These are phyloP conservation scores for Cucumis hystrix DNA, from an alignment of 306 rosid species.

Conservation along the genomic window DNA sequence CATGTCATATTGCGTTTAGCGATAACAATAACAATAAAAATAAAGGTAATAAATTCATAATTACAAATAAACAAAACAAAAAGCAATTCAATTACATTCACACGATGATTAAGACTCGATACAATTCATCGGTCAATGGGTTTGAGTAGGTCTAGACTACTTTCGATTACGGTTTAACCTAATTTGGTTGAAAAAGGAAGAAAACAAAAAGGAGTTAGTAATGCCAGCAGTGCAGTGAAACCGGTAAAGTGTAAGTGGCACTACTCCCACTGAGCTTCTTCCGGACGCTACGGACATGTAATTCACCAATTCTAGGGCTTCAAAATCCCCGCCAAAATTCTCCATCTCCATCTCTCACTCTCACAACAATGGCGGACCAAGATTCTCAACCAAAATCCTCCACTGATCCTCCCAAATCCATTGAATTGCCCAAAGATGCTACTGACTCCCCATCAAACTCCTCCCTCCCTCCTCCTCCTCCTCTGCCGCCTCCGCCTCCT, in stretches of 20 bases:
- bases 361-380: constrained; percentile 18
- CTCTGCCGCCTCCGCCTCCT: not conserved
- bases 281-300: not conserved
- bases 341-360: not conserved
- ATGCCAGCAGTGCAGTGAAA: not conserved
- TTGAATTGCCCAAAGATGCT: not conserved
- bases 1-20: too few species aligned
- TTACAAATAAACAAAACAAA: too few species aligned
- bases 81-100: too few species aligned
- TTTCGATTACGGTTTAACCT: too few species aligned
- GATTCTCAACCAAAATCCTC: constrained; percentile 6
- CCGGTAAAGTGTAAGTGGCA: not conserved
- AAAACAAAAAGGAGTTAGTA: too few species aligned
- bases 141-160: too few species aligned
- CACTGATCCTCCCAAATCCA: not conserved
- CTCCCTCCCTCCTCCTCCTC: not conserved
- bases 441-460: not conserved
- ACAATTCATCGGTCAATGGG: too few species aligned
- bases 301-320: constrained; percentile 34
- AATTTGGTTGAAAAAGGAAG: too few species aligned
- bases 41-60: too few species aligned
- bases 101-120: too few species aligned
- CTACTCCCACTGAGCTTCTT: not conserved
- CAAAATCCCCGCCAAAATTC: constrained; percentile 29
- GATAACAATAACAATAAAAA: too few species aligned